These are phyloP conservation scores for Beverwykella pulmonaria DNA, from an alignment of 495 filamentous ascomycete genomes.

Conservation along the genomic window DNA sequence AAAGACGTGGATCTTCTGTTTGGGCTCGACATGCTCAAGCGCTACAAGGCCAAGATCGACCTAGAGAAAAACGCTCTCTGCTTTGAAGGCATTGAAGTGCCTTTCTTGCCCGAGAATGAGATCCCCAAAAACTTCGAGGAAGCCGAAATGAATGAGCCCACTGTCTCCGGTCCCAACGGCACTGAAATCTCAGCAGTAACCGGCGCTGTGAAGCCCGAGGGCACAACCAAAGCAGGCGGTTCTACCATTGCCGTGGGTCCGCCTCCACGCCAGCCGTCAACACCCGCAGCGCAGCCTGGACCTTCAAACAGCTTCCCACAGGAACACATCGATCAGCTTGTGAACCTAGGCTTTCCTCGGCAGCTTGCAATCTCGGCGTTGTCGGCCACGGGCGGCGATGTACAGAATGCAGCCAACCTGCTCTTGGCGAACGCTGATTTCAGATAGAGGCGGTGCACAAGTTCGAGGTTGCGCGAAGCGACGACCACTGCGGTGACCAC, in stretches of 20 bases:
- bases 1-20: constrained; percentile 95
- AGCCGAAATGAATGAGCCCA: constrained; percentile 75
- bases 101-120: constrained; percentile 89
- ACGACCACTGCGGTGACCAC: neutral
- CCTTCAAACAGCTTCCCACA: constrained; percentile 51
- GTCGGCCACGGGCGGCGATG: constrained; percentile 74
- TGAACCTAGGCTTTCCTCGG: constrained; percentile 73
- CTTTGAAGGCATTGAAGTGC: constrained; percentile 81
- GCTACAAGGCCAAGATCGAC: constrained; percentile 91
- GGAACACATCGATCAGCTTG: constrained; percentile 69
- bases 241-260: constrained; percentile 41
- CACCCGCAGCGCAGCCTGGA: neutral
- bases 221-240: constrained; percentile 50
- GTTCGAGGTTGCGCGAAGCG: neutral
- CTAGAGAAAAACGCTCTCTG: constrained; percentile 75
- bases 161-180: constrained; percentile 81
- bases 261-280: constrained; percentile 29
- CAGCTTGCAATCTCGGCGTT: constrained; percentile 75
- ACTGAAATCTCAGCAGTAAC: constrained; percentile 81
- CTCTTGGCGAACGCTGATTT: constrained; percentile 54
- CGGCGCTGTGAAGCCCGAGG: constrained; percentile 73
- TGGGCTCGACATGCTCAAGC: constrained; percentile 93
- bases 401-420: constrained; percentile 79
- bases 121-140: constrained; percentile 81
- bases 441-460: neutral